Conservation (phyloP, 768 basidiomycete genomes). For the Chiua virens region DNA sequence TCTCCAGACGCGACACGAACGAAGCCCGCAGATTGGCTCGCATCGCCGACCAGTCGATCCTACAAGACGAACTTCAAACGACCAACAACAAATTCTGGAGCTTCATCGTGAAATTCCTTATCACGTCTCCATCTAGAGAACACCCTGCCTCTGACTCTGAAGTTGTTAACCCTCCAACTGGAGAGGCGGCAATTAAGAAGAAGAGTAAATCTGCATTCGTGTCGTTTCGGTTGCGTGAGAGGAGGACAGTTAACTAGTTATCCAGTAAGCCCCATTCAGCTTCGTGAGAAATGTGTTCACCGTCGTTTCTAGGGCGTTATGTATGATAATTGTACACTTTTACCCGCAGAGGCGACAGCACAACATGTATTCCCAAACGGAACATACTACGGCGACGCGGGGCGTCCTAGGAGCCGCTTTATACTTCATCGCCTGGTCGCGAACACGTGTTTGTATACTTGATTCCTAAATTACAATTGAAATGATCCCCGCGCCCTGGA, state of each 20-base stretch:
- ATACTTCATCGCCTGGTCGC: neutral
- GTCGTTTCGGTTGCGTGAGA: slow-evolving; percentile 20
- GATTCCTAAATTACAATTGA: neutral
- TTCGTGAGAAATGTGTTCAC: neutral
- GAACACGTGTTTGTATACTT: neutral
- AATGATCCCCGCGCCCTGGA: neutral
- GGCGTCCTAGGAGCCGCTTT: neutral
- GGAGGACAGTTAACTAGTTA: neutral
- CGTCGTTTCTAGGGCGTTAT: slow-evolving; percentile 1
- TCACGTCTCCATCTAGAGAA: slow-evolving; percentile 47
- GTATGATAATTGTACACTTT: neutral
- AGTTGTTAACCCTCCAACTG: neutral
- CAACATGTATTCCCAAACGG: neutral
- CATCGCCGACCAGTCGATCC: slow-evolving; percentile 66
- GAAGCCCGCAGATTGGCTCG: slow-evolving; percentile 74
- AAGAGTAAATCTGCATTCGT: slow-evolving; percentile 30
- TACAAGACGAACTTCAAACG: slow-evolving; percentile 55
- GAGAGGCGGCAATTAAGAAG: slow-evolving; percentile 6
- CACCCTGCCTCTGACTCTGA: slow-evolving; percentile 24
- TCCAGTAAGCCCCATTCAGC: neutral
- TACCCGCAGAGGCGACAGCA: neutral
- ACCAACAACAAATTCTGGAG: slow-evolving; percentile 77
- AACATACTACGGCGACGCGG: neutral
- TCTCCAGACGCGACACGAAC: slow-evolving; percentile 81
- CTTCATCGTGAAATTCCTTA: slow-evolving; percentile 62